Base-by-base conservation (phyloP, 2,329 filamentous ascomycete genomes). In the Fusarium coffeatum region DNA sequence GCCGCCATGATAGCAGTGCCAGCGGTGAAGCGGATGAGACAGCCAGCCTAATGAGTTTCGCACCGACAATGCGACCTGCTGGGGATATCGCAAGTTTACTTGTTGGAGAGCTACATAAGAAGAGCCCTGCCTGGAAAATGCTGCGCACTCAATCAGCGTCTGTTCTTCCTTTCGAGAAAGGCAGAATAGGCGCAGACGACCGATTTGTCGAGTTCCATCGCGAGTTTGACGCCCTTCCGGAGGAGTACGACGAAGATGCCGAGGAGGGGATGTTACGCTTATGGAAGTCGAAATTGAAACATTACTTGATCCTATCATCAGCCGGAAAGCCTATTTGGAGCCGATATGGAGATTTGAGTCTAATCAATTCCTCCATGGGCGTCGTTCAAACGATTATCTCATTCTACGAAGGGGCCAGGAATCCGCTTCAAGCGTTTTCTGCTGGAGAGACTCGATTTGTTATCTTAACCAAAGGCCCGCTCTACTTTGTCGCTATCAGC, bases 301-400 rank as follows among this genome's bases (percentile, higher is more conserved):
- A 99, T 80, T 99, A 97, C 79, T 89, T 99, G 81, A 97, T 99
- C 74, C 84, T 99, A 3, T 98, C 96, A 4, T 95, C 94, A 16
- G 95, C 97, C 12, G 96, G 96, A 22, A 99, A 99, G 79, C 97
- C 96, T 13, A 97, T 99, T 50, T 99, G 95, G 85, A 98, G 94
- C 76, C 89, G 97, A 50, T 95, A 99, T 78, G 96, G 97, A 42
- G 93, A 98, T 73, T 87, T 97, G 71, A 90, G 91, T 57, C 84
- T 98, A 45, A 93, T 98, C 77, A 97, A 97, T 74, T 92, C 92
- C 53, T 98, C 96, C 74, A 95, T 98, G 78, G 96, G 96, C 42
- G 91, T 99, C 20, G 91, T 98, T 3, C 96, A 98, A 78, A 99
- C 96, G 45, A 95, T 99, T 73, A 97, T 99, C 67, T 98, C 96